These are phyloP conservation scores for Phaeosphaeriaceae sp. DNA, from an alignment of 2,329 filamentous ascomycete species.

Conservation along the genomic window DNA sequence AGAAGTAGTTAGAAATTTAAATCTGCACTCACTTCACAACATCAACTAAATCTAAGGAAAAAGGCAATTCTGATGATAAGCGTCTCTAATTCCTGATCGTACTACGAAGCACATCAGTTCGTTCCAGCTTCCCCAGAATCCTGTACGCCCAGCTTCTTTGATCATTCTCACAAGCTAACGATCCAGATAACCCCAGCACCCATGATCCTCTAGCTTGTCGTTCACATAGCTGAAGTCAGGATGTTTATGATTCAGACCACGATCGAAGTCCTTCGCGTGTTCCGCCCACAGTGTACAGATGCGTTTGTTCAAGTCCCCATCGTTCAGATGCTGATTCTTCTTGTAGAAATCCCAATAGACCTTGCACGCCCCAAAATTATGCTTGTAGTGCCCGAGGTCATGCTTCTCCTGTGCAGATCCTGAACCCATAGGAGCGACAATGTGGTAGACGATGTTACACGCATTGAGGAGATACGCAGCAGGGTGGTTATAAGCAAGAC, in stretches of 20 bases:
- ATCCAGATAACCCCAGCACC: neutral
- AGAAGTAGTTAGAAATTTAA: too few relatives aligned
- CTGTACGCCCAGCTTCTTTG: too few relatives aligned
- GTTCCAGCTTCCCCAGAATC: too few relatives aligned
- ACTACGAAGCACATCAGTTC: too few relatives aligned
- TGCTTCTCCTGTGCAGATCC: neutral
- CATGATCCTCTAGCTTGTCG: neutral
- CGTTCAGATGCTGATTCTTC: neutral
- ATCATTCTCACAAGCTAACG: too few relatives aligned
- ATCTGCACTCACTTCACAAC: too few relatives aligned
- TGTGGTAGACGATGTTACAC: neutral
- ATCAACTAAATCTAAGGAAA: too few relatives aligned
- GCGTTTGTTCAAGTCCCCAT: neutral
- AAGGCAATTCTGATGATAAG: too few relatives aligned
- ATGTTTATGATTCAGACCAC: neutral
- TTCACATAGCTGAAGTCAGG: neutral
- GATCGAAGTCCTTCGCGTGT: neutral
- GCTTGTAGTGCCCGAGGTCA: neutral
- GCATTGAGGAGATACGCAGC: neutral
- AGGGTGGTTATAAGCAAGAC: neutral
- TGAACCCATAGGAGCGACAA: neutral
- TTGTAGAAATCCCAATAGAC: neutral
- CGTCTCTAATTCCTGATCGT: too few relatives aligned
- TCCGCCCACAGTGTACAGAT: neutral
- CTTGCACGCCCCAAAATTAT: neutral